Percentiles rank a stretch among this genome's conserved stretches.
phyloP scores from a whole-genome alignment of 345 rosid genomes.

The Arabidopsis suecica region DNA sequence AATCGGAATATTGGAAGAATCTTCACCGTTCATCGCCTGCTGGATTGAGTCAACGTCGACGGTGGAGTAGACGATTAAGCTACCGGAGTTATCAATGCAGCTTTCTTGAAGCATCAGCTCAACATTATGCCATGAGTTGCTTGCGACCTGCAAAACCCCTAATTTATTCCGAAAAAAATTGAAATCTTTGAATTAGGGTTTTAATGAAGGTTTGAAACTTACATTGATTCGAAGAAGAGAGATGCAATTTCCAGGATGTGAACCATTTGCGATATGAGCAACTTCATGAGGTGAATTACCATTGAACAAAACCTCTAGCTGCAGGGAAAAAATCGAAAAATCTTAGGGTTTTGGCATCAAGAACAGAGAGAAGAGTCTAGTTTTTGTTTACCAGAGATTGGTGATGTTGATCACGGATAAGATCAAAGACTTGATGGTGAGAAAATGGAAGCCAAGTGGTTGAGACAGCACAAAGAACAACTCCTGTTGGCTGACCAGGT shows the following conservation, averaged over 20 bases:
- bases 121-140: constrained; percentile 84
- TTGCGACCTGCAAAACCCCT: constrained; percentile 57
- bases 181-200: background rate
- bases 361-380: background rate
- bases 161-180: background rate
- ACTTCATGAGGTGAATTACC: constrained; percentile 90
- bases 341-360: background rate
- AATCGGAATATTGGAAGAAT: constrained; percentile 76
- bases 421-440: constrained; percentile 73
- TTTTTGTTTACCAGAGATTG: constrained; percentile 65
- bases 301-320: constrained; percentile 80
- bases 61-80: constrained; percentile 77
- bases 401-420: constrained; percentile 74
- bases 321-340: background rate
- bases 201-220: constrained; percentile 15
- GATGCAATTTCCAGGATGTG: constrained; percentile 94
- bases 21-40: constrained; percentile 80
- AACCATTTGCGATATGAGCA: constrained; percentile 92
- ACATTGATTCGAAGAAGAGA: constrained; percentile 94
- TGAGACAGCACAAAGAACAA: constrained; percentile 80
- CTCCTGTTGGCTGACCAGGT: constrained; percentile 81
- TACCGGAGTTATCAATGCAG: constrained; percentile 79
- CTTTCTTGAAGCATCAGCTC: constrained; percentile 95
- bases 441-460: constrained; percentile 85
- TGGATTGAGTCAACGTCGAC: constrained; percentile 75